Evolutionary conservation across 2,329 filamentous ascomycete genomes (phyloP), one percentile per base, ranked within the genome.

Genomic region (Cercospora sp.): DNA sequence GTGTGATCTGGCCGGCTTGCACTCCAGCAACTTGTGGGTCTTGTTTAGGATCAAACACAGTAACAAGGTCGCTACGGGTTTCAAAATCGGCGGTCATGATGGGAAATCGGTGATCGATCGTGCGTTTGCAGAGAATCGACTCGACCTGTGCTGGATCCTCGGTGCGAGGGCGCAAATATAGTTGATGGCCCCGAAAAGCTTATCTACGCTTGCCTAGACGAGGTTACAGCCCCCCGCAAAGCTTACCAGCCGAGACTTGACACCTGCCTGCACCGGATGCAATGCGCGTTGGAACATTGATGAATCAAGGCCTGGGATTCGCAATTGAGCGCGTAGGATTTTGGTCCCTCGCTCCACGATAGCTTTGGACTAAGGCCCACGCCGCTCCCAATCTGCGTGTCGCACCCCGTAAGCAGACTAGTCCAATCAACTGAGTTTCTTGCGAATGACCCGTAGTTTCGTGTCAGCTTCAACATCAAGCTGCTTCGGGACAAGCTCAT

Each of bases 381-480:
- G 36, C 36, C 36, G 36, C 16, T n/a, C 36, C 36, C 36, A 40
- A 40, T 40, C 36, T 40, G 36, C 36, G 36, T 40, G 16, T 40
- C 36, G 36, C 3, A 16, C 5, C 13, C 16, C 36, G 16, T 53
- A 53, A 23, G 18, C 48, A 53, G 48, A 12, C 48, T 28, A 53
- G 48, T 18, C 18, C 18, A 26, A 13, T 53, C 9, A 16, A 53
- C 48, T 20, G 48, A 53, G 18, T 28, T 53, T 16, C 48, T 53
- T 53, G 48, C 48, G 23, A 53, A 53, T 53, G 48, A 53, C 48
- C 48, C 48, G 48, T 53, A 53, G 48, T 28, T 53, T 53, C 48
- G 48, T 53, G 48, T 53, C 48, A 53, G 48, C 10, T 53, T 20
- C 13, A 13, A 28, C 48, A 28, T 28, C 48, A 20, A 53, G 18